Evolutionary conservation across 1,139 yeast genomes (phyloP), one percentile per base, ranked within the genome.

Genomic region (Yamadazyma spencermartinsiae): DNA sequence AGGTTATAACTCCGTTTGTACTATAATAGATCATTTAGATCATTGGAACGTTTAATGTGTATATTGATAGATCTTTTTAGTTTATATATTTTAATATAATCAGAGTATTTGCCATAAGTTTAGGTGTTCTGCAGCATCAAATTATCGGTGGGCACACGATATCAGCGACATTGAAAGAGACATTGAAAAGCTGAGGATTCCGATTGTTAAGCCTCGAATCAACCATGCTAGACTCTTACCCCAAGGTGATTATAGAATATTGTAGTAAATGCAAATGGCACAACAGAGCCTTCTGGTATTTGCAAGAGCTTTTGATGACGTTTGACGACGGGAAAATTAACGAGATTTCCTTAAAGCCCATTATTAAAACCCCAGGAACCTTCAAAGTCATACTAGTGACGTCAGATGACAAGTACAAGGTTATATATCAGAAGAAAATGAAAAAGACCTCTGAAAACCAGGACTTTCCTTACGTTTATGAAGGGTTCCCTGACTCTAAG

Each of bases 241-340:
- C 72, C 33, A 58, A 57, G 41, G 59, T 70, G 7, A 50, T 60
- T 4, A 71, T 72, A 12, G 68, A 63, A 43, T 72, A 62, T 49
- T 72, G 77, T 39, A 60, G 67, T 40, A 61, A 61, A 45, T 72
- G 77, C 51, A 72, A 72, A 48, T 72, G 77, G 77, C 75, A 70
- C 38, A 65, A 68, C 43, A 52, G 77, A 9, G 77, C 76, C 3
- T 57, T 70, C 2, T 72, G 77, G 77, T 72, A 72, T 43, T 41
- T 67, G 24, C 74, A 67, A 42, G 77, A 72, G 44, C 49, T 72
- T 1, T 51, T 72, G 4, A 74, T 68, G 52, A 72, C 77, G 0
- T 72, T 72, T 46, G 65, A 65, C 13, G 14, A 26, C 30, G 67
- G 63, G 6, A 58, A 57, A 13, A 55, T 69, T n/a, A 49, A 60